A percentile compares a stretch with the other conserved stretches of the same genome.
These are phyloP conservation scores for Leptomonas seymouri DNA, from an alignment of 208 protist genomes.

Conservation along the genomic window DNA sequence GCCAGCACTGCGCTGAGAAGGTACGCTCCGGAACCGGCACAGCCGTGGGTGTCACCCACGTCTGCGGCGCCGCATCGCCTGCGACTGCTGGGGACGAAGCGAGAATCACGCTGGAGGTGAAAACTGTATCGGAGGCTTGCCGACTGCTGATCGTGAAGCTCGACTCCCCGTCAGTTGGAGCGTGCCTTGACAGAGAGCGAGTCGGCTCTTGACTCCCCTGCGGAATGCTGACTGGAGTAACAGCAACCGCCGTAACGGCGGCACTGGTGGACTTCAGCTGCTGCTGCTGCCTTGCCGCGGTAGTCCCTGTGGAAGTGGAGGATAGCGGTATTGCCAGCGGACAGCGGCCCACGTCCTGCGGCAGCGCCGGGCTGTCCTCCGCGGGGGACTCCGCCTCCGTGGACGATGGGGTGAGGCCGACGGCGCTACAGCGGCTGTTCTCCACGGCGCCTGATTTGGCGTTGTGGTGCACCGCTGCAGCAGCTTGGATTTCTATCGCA, in stretches of 20 bases:
- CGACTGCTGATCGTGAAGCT: background rate
- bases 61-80: conserved; percentile 14
- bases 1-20: background rate
- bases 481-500: background rate
- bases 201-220: too few relatives aligned
- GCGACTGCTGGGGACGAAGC: conserved; percentile 4
- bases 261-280: background rate
- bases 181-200: background rate
- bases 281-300: background rate
- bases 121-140: background rate
- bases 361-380: background rate
- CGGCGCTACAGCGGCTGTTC: conserved; percentile 5
- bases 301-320: background rate
- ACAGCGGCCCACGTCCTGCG: background rate
- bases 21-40: background rate
- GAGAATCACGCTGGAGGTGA: conserved; percentile 2
- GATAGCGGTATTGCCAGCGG: background rate
- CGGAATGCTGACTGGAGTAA: background rate
- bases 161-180: background rate
- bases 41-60: conserved; percentile 1
- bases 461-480: background rate
- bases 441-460: background rate
- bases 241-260: background rate
- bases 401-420: conserved; percentile 11
- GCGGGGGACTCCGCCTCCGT: conserved; percentile 4